phyloP scores from a whole-genome alignment of 257 asterid genomes.

The Solanum sejunctum region DNA sequence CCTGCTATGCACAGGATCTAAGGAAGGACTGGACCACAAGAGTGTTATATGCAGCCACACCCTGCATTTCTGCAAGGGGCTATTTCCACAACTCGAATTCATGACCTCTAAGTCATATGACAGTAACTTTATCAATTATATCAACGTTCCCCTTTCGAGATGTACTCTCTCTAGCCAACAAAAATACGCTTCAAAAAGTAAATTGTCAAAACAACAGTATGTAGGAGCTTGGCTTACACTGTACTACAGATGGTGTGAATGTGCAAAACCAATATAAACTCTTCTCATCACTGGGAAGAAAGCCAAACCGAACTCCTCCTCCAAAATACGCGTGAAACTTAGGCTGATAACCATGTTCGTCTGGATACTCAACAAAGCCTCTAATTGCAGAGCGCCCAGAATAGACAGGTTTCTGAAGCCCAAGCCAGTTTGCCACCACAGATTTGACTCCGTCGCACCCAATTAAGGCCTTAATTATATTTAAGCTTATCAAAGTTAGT shows the following conservation, averaged over 20 bases:
- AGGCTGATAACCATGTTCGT: conserved; percentile 51
- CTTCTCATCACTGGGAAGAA: conserved; percentile 48
- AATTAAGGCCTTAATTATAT: conserved; percentile 40
- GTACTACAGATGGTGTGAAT: conserved; percentile 22
- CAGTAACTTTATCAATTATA: neutral
- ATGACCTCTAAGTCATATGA: neutral
- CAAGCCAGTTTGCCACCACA: conserved; percentile 57
- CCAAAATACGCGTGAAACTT: conserved; percentile 35
- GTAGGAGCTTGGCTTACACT: conserved; percentile 28
- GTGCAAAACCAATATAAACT: conserved; percentile 73
- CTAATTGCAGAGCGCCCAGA: conserved; percentile 57
- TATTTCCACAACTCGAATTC: neutral
- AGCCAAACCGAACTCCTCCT: conserved; percentile 54
- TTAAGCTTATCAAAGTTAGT: neutral
- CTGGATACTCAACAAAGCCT: conserved; percentile 47
- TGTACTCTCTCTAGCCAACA: neutral
- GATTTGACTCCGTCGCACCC: conserved; percentile 92
- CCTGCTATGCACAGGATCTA: neutral
- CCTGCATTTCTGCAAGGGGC: neutral
- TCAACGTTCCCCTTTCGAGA: neutral
- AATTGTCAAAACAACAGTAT: neutral
- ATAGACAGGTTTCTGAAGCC: conserved; percentile 36
- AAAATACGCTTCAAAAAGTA: neutral
- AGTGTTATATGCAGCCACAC: neutral
- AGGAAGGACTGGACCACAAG: neutral